Conservation (phyloP, 371 early-diverging fungal genomes). For the Syncephalastrum racemosum region DNA sequence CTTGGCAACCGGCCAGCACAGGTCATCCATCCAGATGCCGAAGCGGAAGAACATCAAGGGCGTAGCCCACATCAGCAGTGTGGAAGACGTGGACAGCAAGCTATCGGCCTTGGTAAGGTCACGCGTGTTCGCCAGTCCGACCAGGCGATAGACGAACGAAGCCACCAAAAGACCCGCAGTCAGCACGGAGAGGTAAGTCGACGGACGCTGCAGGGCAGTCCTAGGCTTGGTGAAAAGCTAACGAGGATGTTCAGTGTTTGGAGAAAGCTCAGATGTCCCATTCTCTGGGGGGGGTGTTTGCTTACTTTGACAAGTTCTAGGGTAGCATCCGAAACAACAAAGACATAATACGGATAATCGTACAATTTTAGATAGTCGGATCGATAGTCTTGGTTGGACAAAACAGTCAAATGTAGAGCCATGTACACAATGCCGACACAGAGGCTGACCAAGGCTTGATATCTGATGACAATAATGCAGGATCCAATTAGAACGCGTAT, state of each 20-base stretch:
- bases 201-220: conserved; percentile 9
- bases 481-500: not conserved
- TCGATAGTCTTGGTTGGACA: conserved; percentile 34
- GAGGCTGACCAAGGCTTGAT: conserved; percentile 30
- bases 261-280: too few relatives aligned
- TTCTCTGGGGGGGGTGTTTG: too few relatives aligned
- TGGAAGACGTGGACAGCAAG: conserved; percentile 19
- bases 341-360: conserved; percentile 42
- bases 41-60: conserved; percentile 43
- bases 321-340: conserved; percentile 35
- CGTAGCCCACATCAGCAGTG: conserved; percentile 30
- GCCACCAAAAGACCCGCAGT: conserved; percentile 19
- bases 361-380: conserved; percentile 19
- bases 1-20: conserved; percentile 33
- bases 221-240: too few relatives aligned
- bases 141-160: conserved; percentile 26
- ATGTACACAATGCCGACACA: conserved; percentile 29
- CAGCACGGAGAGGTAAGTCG: conserved; percentile 28
- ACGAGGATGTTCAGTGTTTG: too few relatives aligned
- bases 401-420: conserved; percentile 30
- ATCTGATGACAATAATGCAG: conserved; percentile 13
- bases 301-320: conserved; percentile 26
- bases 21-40: conserved; percentile 21
- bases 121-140: conserved; percentile 10
- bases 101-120: conserved; percentile 19